These are phyloP conservation scores for Globisporangium spinosum DNA, from an alignment of 352 stramenopile species.

Conservation along the genomic window DNA sequence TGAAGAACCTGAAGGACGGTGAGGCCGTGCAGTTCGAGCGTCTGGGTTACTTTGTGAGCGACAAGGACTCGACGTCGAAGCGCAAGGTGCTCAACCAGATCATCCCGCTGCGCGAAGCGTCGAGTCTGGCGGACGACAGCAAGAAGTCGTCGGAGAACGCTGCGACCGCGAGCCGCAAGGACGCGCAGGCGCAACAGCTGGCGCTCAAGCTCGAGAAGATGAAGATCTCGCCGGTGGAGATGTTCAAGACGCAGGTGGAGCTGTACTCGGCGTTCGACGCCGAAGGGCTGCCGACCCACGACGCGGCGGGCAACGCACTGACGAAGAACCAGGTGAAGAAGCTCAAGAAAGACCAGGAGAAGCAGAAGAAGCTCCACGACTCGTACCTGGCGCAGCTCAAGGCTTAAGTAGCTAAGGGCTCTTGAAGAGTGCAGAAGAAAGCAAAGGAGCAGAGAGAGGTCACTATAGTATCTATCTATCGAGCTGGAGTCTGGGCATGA, in stretches of 20 bases:
- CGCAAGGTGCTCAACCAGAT: constrained; percentile 97
- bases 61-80: constrained; percentile 91
- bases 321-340: constrained; percentile 86
- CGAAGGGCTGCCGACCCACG: constrained; percentile 76
- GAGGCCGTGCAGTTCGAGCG: constrained; percentile 96
- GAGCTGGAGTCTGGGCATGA: too few species aligned
- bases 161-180: constrained; percentile 61
- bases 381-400: constrained; percentile 38
- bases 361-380: constrained; percentile 86
- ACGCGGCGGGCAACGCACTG: constrained; percentile 45
- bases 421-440: not conserved
- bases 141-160: constrained; percentile 23
- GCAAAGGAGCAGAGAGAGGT: too few species aligned
- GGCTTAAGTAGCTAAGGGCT: constrained; percentile 4
- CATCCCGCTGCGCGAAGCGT: constrained; percentile 91
- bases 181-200: constrained; percentile 76
- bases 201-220: constrained; percentile 93
- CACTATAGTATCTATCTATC: too few species aligned
- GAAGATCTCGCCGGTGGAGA: constrained; percentile 80
- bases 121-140: constrained; percentile 42
- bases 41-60: constrained; percentile 97
- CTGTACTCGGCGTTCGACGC: constrained; percentile 72
- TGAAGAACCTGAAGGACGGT: constrained; percentile 46
- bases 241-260: constrained; percentile 69
- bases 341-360: constrained; percentile 87